Percentiles rank a stretch among this genome's conserved stretches.
phyloP scores from a whole-genome alignment of 2,329 filamentous ascomycete genomes.

The Talaromyces amestolkiae region DNA sequence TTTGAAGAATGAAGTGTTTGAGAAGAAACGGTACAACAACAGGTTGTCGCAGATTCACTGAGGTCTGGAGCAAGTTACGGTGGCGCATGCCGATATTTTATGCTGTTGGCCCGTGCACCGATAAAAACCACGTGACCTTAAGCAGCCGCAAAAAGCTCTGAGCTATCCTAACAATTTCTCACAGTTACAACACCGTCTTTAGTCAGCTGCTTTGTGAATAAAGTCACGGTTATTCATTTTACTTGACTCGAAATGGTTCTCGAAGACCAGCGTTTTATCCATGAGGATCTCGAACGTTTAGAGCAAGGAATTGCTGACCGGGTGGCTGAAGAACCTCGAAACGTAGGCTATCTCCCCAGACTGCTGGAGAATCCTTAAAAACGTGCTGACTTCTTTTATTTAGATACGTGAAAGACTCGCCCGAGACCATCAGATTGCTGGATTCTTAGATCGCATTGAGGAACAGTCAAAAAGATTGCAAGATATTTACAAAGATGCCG shows the following conservation, averaged over 20 bases:
- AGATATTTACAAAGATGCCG: conserved; percentile 78
- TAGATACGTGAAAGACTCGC: conserved; percentile 85
- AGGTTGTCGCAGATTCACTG: not conserved
- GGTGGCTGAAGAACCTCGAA: conserved; percentile 81
- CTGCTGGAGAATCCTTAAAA: not conserved
- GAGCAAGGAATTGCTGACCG: conserved; percentile 92
- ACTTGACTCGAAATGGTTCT: conserved; percentile 62
- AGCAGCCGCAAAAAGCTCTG: conserved; percentile 27
- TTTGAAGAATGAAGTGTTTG: not conserved
- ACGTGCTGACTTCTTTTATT: conserved; percentile 23
- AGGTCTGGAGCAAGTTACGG: conserved; percentile 7
- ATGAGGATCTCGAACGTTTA: conserved; percentile 93
- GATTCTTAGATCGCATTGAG: conserved; percentile 84
- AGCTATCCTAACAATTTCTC: not conserved
- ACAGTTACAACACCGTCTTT: not conserved
- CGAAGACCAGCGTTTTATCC: conserved; percentile 89
- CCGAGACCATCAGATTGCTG: conserved; percentile 85
- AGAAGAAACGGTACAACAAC: not conserved
- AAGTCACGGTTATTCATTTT: not conserved
- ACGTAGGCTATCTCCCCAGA: conserved; percentile 55
- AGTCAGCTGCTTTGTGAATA: not conserved
- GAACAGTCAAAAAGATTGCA: conserved; percentile 77
- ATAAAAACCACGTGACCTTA: conserved; percentile 26
- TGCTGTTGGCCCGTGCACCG: conserved; percentile 21
- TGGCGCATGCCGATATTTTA: conserved; percentile 22